Evolutionary conservation across 345 rosid genomes (phyloP).

Genomic region (Odontarrhena argentea): DNA sequence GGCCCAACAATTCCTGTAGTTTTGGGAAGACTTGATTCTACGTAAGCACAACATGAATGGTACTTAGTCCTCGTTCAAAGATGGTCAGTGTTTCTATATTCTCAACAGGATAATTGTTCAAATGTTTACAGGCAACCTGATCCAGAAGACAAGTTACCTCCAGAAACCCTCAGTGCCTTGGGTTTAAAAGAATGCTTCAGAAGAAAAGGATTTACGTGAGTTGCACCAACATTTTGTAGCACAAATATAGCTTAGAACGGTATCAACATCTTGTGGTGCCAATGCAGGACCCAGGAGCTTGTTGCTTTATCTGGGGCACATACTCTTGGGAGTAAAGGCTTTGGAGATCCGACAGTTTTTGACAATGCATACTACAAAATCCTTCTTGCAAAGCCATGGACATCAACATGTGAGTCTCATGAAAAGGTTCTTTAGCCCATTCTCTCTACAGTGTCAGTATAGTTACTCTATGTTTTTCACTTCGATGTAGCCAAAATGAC

Average conservation of each 20-base stretch:
- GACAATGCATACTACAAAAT: slow-evolving; percentile 85
- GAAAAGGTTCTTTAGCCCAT: slow-evolving; percentile 2
- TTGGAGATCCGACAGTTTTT: slow-evolving; percentile 69
- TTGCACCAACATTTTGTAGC: slow-evolving; percentile 18
- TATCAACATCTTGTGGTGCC: slow-evolving; percentile 1
- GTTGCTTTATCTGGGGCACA: slow-evolving; percentile 92
- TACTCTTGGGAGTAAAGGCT: slow-evolving; percentile 88
- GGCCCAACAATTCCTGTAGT: slow-evolving; percentile 76
- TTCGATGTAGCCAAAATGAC: slow-evolving; percentile 64
- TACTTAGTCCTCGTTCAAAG: not conserved
- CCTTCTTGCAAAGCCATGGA: slow-evolving; percentile 89
- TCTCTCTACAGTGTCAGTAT: slow-evolving; percentile 5
- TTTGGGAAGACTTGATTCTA: slow-evolving; percentile 76
- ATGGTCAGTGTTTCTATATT: slow-evolving; percentile 23
- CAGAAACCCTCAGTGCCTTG: slow-evolving; percentile 66
- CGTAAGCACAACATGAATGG: slow-evolving; percentile 46
- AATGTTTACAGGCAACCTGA: slow-evolving; percentile 61
- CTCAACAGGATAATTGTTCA: slow-evolving; percentile 12
- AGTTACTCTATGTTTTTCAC: not conserved
- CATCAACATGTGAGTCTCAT: slow-evolving; percentile 55
- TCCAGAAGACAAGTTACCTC: slow-evolving; percentile 82
- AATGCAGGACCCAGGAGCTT: slow-evolving; percentile 69
- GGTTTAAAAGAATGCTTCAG: slow-evolving; percentile 75
- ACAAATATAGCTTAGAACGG: not conserved
- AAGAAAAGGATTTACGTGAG: slow-evolving; percentile 92